phyloP scores from a whole-genome alignment of 306 rosid genomes.

The Acmispon strigosus region DNA sequence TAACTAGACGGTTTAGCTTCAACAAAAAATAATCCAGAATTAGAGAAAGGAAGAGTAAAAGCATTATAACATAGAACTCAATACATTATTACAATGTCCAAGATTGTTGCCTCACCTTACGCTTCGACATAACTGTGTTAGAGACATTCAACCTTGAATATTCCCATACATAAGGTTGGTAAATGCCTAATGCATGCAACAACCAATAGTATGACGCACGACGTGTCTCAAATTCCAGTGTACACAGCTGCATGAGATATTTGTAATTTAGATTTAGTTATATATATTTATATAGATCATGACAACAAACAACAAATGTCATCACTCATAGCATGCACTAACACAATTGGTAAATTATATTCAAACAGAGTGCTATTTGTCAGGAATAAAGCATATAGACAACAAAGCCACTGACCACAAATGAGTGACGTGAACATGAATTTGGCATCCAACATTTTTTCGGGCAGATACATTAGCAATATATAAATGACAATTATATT shows the following conservation, averaged over 20 bases:
- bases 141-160: conserved; percentile 91
- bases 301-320: neutral
- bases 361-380: neutral
- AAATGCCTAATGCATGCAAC: conserved; percentile 63
- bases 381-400: neutral
- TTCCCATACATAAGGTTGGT: conserved; percentile 96
- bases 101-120: conserved; percentile 56
- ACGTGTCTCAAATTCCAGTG: conserved; percentile 98
- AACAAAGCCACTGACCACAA: neutral
- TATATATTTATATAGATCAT: neutral
- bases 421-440: neutral
- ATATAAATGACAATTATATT: neutral
- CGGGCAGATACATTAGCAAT: neutral
- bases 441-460: neutral
- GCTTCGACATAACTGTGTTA: conserved; percentile 93
- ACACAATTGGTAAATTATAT: neutral
- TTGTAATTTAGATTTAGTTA: neutral
- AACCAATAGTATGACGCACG: conserved; percentile 97
- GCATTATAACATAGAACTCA: neutral
- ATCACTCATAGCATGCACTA: neutral
- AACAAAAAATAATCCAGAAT: conserved; percentile 16
- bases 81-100: neutral
- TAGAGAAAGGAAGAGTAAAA: neutral
- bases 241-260: conserved; percentile 60
- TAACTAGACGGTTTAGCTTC: conserved; percentile 85